Base-by-base conservation (phyloP, 768 basidiomycete genomes). In the Xerocomellus amylosporus region DNA sequence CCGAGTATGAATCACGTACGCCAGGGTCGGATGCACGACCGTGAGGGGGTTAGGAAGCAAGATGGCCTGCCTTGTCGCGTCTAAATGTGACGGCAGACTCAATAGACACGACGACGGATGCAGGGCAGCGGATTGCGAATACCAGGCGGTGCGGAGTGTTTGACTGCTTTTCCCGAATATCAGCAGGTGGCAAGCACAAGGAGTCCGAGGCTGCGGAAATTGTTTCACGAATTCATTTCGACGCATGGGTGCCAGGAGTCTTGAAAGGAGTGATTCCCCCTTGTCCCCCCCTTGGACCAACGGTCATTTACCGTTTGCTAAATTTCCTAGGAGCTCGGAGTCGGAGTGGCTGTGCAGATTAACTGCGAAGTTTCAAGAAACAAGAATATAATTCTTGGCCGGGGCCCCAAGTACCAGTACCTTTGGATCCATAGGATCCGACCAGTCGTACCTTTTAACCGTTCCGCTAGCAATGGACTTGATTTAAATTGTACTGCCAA, bases 1-100 rank as follows among this genome's bases (percentile, higher is more conserved):
- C 39, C 48, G 28, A 44, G 44, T 17, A 61, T 60, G 58, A 60
- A 60, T 55, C 43, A 60, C 53, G 58, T 54, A 46, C 36, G 13
- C 17, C 30, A 38, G 20, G 45, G 55, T 17, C 51, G 1, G 9
- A 8, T 12, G 24, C 40, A 56, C 31, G 26, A 39, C 8, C n/a
- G 43, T 45, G 43, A 28, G 41, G 31, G 19, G 38, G 14, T 5
- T 28, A 19, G 24, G 53, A 43, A 31, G 36, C 42, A 45, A 26
- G 37, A n/a, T 8, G 6, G 9, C 36, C 28, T 37, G 44, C 37
- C n/a, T 47, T 2, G 36, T 19, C 34, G 41, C 49, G 37, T 24
- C 54, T 37, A 12, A 45, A 30, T 26, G 39, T 51, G 48, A 58
- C 49, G 39, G 34, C 49, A 58, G 13, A 14, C 2, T 22, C 15